Base-by-base conservation (phyloP, 768 basidiomycete genomes). In the Lentinula sp. region DNA sequence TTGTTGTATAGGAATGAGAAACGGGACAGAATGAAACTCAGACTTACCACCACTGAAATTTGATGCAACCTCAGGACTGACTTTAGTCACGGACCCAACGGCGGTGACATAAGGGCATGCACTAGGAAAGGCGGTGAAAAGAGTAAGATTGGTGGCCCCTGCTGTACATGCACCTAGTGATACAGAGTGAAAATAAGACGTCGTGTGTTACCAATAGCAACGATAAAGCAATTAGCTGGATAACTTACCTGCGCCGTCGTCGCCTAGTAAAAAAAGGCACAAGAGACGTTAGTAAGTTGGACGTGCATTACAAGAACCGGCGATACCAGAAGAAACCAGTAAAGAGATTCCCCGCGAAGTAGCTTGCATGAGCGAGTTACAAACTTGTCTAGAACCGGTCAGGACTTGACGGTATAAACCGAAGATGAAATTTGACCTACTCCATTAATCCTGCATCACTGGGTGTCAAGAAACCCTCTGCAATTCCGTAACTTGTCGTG, bases 291-390 rank as follows among this genome's bases (percentile, higher is more conserved):
- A 15, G 42, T n/a, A 61, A 51, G 64, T 28, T 28, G 28, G 28
- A 43, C 3, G n/a, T 16, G 42, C 42, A 16, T 16, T 48, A 8
- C 7, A 18, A 63, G 16, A 15, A 21, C 28, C 28, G 28, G 28
- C 28, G 64, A 37, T 83, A 34, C 81, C 79, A 16, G 78, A 77
- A 32, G 75, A 68, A 68, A 81, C 81, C 28, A 78, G 61, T 16
- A 85, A 34, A 5, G 80, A 78, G 10, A 79, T 70, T 13, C 83
- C 84, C 1, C 83, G 79, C 6, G 75, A 75, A 18, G 80, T 77
- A 32, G 85, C 75, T 48, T 64, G 63, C 35, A 65, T 63, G 63
- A 69, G 71, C 1, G 67, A 63, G 54, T 72, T 69, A 60, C 71
- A 72, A 1, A 71, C 61, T 40, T 63, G 64, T 32, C 66, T 69